phyloP scores from a whole-genome alignment of 495 filamentous ascomycete species.

The Aspergillus diversus region DNA sequence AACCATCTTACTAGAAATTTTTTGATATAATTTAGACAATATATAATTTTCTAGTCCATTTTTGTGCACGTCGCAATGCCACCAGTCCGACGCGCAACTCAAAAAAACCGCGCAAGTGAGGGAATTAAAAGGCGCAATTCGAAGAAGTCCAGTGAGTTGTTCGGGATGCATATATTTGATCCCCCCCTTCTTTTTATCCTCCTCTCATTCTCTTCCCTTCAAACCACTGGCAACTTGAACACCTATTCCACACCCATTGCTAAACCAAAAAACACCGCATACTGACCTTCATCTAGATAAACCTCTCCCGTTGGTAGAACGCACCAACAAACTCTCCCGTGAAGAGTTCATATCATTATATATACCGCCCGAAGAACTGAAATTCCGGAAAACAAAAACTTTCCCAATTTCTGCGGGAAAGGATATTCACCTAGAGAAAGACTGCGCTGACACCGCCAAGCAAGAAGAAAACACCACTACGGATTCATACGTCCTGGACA shows the following conservation, averaged over 20 bases:
- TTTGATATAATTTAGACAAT: no score
- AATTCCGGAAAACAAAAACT: slow-evolving; percentile 8
- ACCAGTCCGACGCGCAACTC: slow-evolving; percentile 7
- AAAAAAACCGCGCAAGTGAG: neutral
- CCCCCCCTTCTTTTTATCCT: neutral
- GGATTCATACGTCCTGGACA: slow-evolving; percentile 25
- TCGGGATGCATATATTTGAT: neutral
- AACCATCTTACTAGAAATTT: no score
- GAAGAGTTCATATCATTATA: slow-evolving; percentile 39
- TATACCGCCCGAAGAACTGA: slow-evolving; percentile 26
- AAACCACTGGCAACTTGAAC: neutral
- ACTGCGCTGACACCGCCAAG: neutral
- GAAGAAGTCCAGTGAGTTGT: neutral
- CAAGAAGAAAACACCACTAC: neutral
- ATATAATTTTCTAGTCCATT: neutral
- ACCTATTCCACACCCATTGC: neutral
- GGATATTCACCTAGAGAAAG: neutral
- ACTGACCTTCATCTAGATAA: slow-evolving; percentile 13
- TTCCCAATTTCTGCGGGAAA: neutral
- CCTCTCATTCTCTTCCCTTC: neutral
- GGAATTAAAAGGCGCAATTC: neutral
- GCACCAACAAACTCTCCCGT: slow-evolving; percentile 43
- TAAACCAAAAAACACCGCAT: no score
- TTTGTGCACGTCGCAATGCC: slow-evolving; percentile 7
- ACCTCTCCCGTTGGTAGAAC: slow-evolving; percentile 43